Percentiles rank a stretch among this genome's conserved stretches.
Evolutionary conservation across 2,329 filamentous ascomycete species (phyloP).

Genomic region (Fusarium oxysporum): DNA sequence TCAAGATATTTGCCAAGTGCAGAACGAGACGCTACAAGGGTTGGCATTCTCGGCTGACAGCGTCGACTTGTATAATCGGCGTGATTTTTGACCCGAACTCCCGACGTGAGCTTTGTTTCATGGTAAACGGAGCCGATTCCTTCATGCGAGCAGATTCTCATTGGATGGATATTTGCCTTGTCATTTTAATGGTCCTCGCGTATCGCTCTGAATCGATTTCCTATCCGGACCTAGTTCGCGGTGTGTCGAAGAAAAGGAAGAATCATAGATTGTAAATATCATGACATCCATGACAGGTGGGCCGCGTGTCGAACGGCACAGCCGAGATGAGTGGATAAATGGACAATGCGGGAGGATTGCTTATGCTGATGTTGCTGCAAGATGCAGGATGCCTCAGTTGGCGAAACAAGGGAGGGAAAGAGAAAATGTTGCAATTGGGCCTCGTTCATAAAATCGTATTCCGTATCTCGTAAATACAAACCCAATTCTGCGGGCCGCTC

Average conservation of each 20-base stretch:
- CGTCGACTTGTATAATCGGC: conserved; percentile 12
- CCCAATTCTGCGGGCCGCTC: conserved; percentile 6
- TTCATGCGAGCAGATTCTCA: background rate
- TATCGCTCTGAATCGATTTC: background rate
- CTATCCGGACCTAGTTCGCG: background rate
- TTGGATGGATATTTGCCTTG: background rate
- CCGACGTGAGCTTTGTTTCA: conserved; percentile 1
- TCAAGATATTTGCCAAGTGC: conserved; percentile 4
- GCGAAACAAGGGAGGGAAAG: background rate
- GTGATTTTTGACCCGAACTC: conserved; percentile 23
- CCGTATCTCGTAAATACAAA: conserved; percentile 20
- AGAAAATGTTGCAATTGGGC: conserved; percentile 13
- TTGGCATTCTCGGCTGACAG: conserved; percentile 18
- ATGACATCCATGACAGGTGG: background rate
- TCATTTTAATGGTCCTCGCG: background rate
- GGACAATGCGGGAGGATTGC: background rate
- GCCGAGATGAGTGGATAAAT: conserved; percentile 3
- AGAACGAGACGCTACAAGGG: conserved; percentile 3
- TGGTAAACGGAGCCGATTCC: background rate
- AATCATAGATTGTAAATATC: conserved; percentile 16
- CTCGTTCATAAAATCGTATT: conserved; percentile 10
- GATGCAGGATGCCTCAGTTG: background rate
- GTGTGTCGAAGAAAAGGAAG: conserved; percentile 10
- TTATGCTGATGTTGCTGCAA: background rate
- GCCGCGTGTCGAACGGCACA: background rate